Percentiles rank a stretch among this genome's conserved stretches.
Conservation (phyloP, 306 rosid species). For the Pterocarpus macrocarpus region DNA sequence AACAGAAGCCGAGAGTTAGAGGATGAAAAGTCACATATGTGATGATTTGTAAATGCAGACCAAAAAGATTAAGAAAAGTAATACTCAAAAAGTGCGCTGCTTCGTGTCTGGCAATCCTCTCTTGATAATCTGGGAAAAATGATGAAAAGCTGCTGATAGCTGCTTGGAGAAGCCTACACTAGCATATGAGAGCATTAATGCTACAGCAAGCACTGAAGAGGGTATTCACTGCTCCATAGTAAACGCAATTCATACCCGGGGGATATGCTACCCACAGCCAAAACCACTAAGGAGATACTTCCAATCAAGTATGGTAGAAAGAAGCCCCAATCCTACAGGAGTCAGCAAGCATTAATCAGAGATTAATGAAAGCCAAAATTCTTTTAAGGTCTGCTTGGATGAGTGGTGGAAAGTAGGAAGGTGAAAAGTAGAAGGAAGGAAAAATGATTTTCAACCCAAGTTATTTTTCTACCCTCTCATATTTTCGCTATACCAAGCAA, state of each 20-base stretch:
- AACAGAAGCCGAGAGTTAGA: constrained; percentile 22
- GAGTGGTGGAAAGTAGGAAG: not conserved
- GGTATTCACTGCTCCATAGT: constrained; percentile 4
- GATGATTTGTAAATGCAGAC: constrained; percentile 17
- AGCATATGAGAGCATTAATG: constrained; percentile 44
- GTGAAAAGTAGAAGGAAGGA: constrained; percentile 15
- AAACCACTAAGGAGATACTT: constrained; percentile 84
- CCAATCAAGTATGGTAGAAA: constrained; percentile 92
- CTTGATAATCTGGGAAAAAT: constrained; percentile 93
- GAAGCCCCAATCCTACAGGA: constrained; percentile 92
- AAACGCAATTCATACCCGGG: constrained; percentile 75
- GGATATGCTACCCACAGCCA: constrained; percentile 92
- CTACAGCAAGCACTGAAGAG: constrained; percentile 39
- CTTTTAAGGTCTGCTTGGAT: constrained; percentile 10
- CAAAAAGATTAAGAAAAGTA: not conserved
- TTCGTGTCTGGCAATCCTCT: constrained; percentile 92
- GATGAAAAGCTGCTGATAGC: constrained; percentile 87
- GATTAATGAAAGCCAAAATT: constrained; percentile 39
- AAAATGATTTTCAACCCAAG: not conserved
- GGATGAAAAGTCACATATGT: constrained; percentile 12
- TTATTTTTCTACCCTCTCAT: no score
- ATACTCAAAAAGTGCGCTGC: constrained; percentile 94
- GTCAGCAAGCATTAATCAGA: constrained; percentile 45
- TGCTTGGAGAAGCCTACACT: constrained; percentile 92
- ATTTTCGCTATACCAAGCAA: no score